A percentile compares a stretch with the other conserved stretches of the same genome.
Conservation (phyloP, 106 monocot genomes). For the Acanthochlamys bracteata region DNA sequence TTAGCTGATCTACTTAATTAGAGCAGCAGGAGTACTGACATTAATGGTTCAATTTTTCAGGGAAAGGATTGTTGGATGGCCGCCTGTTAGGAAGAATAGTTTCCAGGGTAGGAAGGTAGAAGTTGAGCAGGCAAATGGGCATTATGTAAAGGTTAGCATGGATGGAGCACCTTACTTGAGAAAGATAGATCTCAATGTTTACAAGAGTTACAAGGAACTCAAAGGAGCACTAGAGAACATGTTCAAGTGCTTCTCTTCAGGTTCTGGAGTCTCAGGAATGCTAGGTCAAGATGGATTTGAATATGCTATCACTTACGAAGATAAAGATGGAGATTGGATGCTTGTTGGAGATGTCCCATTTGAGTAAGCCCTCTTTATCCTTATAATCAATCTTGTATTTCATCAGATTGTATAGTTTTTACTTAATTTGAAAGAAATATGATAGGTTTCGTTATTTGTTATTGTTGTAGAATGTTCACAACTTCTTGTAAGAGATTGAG, state of each 20-base stretch:
- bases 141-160: conserved; percentile 14
- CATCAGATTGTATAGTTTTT: background rate
- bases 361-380: conserved; percentile 7
- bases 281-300: conserved; percentile 12
- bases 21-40: too few species aligned
- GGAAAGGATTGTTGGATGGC: conserved; percentile 13
- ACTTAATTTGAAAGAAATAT: background rate
- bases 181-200: conserved; percentile 10
- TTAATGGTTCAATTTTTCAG: background rate
- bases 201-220: conserved; percentile 14
- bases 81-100: conserved; percentile 22
- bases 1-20: too few species aligned
- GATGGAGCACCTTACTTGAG: conserved; percentile 17
- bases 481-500: conserved; percentile 57
- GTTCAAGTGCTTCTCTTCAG: conserved; percentile 11
- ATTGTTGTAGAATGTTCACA: conserved; percentile 43
- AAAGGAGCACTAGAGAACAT: conserved; percentile 4
- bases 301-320: conserved; percentile 29
- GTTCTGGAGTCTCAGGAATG: conserved; percentile 9
- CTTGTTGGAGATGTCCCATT: conserved; percentile 43
- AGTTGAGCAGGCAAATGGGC: background rate
- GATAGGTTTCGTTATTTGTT: background rate
- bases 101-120: conserved; percentile 12
- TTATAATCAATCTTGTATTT: background rate
- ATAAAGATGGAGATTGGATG: conserved; percentile 40